These are phyloP conservation scores for Dendrobium nobile DNA, from an alignment of 106 monocot genomes.

Conservation along the genomic window DNA sequence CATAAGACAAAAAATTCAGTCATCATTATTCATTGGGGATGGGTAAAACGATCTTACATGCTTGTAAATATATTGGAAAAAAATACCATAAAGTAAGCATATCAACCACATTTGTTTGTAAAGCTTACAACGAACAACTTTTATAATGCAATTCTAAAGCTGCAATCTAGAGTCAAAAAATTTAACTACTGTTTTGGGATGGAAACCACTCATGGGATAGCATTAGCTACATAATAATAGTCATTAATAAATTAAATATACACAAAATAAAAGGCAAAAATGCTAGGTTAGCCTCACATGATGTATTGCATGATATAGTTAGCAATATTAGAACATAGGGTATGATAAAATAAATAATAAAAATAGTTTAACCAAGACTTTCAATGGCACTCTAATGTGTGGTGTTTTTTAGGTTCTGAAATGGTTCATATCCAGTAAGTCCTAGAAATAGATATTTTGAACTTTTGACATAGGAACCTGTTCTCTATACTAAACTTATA, in stretches of 20 bases:
- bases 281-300: background rate
- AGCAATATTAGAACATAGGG: background rate
- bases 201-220: background rate
- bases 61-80: background rate
- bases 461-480: background rate
- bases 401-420: background rate
- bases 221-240: background rate
- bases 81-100: background rate
- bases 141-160: background rate
- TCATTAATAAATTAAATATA: background rate
- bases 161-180: background rate
- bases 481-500: background rate
- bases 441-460: background rate
- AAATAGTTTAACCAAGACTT: background rate
- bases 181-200: background rate
- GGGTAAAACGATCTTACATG: background rate
- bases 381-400: background rate
- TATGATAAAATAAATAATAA: background rate
- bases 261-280: background rate
- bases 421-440: background rate
- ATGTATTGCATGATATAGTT: background rate
- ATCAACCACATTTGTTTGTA: background rate
- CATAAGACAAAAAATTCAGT: conserved; percentile 2
- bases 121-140: background rate
- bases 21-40: background rate